phyloP scores from a whole-genome alignment of 306 rosid species.

The Quillaja saponaria region DNA sequence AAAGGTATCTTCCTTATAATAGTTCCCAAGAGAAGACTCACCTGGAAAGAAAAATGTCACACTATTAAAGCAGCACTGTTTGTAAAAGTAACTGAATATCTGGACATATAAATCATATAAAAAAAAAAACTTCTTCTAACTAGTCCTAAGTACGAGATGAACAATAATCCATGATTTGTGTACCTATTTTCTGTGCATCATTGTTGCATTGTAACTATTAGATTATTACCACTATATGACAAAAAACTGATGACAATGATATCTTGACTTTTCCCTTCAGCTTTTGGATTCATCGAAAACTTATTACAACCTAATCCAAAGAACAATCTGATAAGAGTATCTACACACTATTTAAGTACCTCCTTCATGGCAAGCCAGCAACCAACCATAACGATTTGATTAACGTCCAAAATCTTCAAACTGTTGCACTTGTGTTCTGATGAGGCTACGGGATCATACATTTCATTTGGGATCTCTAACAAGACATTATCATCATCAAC shows the following conservation, averaged over 20 bases:
- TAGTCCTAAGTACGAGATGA: neutral
- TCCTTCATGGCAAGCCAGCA: conserved; percentile 99
- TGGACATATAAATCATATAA: neutral
- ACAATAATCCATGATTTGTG: neutral
- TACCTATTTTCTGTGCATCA: conserved; percentile 8
- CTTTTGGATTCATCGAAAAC: conserved; percentile 1
- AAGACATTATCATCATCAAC: conserved; percentile 62
- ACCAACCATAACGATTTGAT: conserved; percentile 96
- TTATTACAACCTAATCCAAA: conserved; percentile 13
- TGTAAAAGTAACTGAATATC: neutral
- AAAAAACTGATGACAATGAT: conserved; percentile 17
- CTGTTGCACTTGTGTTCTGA: conserved; percentile 47
- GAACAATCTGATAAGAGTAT: conserved; percentile 7
- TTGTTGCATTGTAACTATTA: conserved; percentile 10
- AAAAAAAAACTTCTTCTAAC: neutral
- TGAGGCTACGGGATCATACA: conserved; percentile 39
- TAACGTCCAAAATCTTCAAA: conserved; percentile 48
- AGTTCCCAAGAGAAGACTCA: conserved; percentile 96
- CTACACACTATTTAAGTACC: conserved; percentile 45
- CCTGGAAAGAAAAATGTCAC: conserved; percentile 58
- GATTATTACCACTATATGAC: neutral
- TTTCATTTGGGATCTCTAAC: conserved; percentile 56
- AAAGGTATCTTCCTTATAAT: conserved; percentile 86
- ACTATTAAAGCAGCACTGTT: conserved; percentile 15
- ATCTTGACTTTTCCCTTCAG: conserved; percentile 8